These are phyloP conservation scores for Plasmodium vivax DNA, from an alignment of 169 alveolate species.

Conservation along the genomic window DNA sequence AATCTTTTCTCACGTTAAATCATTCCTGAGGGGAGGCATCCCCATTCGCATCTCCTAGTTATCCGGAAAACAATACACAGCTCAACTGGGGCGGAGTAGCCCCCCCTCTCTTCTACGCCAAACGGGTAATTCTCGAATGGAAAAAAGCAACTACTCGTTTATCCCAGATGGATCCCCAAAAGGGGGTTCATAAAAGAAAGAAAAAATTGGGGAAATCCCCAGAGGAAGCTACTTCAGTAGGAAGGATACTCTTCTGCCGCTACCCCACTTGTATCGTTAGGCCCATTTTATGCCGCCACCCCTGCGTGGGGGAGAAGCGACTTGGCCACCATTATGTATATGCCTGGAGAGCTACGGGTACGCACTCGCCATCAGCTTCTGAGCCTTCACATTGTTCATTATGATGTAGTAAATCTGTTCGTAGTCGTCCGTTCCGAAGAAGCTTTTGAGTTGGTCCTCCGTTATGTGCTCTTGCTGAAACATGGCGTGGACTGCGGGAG, in stretches of 20 bases:
- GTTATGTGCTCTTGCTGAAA: conserved; percentile 38
- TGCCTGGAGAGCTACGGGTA: background rate
- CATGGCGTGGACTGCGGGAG: conserved; percentile 15
- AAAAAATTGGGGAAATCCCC: background rate
- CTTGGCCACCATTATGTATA: background rate
- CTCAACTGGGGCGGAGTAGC: background rate
- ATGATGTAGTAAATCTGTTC: conserved; percentile 62
- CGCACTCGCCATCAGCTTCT: conserved; percentile 13
- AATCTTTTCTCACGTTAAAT: background rate
- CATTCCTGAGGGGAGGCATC: background rate
- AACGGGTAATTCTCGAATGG: background rate
- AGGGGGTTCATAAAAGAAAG: background rate
- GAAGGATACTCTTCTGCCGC: background rate
- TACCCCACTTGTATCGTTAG: background rate
- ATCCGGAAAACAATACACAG: background rate
- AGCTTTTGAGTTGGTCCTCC: conserved; percentile 40
- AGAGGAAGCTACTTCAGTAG: background rate
- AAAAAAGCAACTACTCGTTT: background rate
- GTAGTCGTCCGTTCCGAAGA: conserved; percentile 45
- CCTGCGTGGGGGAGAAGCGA: background rate
- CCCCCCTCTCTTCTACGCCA: background rate
- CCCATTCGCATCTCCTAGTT: background rate
- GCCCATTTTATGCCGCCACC: background rate
- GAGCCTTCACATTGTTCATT: conserved; percentile 33
- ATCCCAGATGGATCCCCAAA: background rate